These are phyloP conservation scores for Mycena filopes DNA, from an alignment of 768 basidiomycete genomes.

Conservation along the genomic window DNA sequence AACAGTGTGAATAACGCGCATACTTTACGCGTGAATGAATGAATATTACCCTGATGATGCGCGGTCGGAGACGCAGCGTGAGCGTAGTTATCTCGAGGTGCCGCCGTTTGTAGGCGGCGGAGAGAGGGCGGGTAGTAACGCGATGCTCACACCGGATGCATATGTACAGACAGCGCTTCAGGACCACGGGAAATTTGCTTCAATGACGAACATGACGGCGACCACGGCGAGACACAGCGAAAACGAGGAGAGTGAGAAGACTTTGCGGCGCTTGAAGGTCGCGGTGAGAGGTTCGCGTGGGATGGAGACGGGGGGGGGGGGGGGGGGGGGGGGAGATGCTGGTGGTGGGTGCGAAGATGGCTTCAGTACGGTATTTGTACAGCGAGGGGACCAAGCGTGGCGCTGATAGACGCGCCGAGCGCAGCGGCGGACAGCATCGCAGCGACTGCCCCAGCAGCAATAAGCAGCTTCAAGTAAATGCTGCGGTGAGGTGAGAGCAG, in stretches of 20 bases:
- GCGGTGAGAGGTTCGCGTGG: constrained; percentile 76
- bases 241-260: constrained; percentile 86
- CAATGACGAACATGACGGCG: constrained; percentile 85
- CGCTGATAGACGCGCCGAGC: background rate
- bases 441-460: constrained; percentile 31
- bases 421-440: constrained; percentile 15
- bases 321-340: constrained; percentile 6
- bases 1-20: too few species aligned
- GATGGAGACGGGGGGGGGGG: constrained; percentile 48
- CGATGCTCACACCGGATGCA: constrained; percentile 79
- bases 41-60: constrained; percentile 71
- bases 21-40: too few species aligned
- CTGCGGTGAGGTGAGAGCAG: too few species aligned
- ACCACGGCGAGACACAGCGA: constrained; percentile 72
- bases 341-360: background rate
- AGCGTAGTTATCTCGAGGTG: constrained; percentile 78
- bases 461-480: background rate
- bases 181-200: constrained; percentile 75
- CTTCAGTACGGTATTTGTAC: constrained; percentile 12
- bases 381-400: constrained; percentile 6
- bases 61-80: constrained; percentile 66
- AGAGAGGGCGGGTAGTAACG: constrained; percentile 68
- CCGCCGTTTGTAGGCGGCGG: constrained; percentile 54
- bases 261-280: constrained; percentile 82
- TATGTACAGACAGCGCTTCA: constrained; percentile 77